Conservation (phyloP, 169 alveolate species). For the Toxoplasma gondii region DNA sequence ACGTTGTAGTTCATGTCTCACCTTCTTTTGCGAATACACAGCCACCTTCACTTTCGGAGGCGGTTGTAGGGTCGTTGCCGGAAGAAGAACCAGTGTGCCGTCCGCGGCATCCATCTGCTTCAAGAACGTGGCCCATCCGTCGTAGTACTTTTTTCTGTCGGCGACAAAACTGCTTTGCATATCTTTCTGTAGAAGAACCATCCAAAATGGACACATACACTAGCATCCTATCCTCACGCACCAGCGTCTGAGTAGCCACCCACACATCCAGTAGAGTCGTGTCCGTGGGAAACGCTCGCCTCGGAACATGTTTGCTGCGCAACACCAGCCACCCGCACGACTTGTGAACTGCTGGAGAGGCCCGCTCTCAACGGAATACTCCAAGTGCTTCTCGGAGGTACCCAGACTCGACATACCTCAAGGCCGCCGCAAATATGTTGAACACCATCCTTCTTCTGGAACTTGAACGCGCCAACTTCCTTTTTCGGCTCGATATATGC, state of each 20-base stretch:
- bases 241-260: too few species aligned
- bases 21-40: slow-evolving; percentile 46
- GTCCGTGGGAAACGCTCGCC: too few species aligned
- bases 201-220: not conserved
- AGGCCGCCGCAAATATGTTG: slow-evolving; percentile 3
- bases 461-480: slow-evolving; percentile 57
- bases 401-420: slow-evolving; percentile 6
- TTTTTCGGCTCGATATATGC: slow-evolving; percentile 54
- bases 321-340: too few species aligned
- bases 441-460: slow-evolving; percentile 45
- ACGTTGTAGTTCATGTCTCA: not conserved
- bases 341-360: not conserved
- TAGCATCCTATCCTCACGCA: too few species aligned
- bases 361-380: not conserved
- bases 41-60: slow-evolving; percentile 57
- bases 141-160: slow-evolving; percentile 49
- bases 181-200: slow-evolving; percentile 16
- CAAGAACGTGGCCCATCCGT: slow-evolving; percentile 57
- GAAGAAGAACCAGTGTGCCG: slow-evolving; percentile 49
- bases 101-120: slow-evolving; percentile 59
- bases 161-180: slow-evolving; percentile 57
- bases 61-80: slow-evolving; percentile 56
- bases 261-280: too few species aligned
- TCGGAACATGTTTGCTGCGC: too few species aligned
- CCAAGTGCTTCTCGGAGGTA: not conserved